Evolutionary conservation across 768 basidiomycete genomes (phyloP).

Genomic region (Tremella fuciformis): DNA sequence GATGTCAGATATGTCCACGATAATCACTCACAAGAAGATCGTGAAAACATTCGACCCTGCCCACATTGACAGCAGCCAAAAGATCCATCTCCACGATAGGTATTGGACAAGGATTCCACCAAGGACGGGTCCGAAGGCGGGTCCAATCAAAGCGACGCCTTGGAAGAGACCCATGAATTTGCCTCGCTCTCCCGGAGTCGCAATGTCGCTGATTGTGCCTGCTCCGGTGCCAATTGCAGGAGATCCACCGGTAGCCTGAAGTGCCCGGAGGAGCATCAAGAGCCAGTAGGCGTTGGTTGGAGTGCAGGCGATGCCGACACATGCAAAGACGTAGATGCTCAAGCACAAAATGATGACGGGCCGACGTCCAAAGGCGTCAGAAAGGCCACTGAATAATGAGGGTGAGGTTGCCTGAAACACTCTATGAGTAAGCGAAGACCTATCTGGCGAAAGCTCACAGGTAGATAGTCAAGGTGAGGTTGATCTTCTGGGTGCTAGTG

Average conservation of each 20-base stretch:
- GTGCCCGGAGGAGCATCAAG: background rate
- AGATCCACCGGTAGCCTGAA: background rate
- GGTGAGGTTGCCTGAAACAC: background rate
- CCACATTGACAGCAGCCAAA: conserved; percentile 21
- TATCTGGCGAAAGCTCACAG: conserved; percentile 51
- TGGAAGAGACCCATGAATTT: background rate
- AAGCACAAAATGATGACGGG: background rate
- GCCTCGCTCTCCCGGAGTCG: background rate
- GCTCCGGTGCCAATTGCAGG: background rate
- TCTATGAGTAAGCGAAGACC: too few species aligned
- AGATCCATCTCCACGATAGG: conserved; percentile 60
- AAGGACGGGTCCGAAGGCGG: conserved; percentile 56
- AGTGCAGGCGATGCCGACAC: background rate
- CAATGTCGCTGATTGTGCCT: background rate
- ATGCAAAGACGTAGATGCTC: background rate
- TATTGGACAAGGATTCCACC: conserved; percentile 57
- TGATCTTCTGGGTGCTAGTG: conserved; percentile 68
- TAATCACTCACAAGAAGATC: too few species aligned
- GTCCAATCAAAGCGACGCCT: background rate
- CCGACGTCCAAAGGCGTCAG: background rate
- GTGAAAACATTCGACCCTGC: too few species aligned
- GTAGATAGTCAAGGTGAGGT: conserved; percentile 75
- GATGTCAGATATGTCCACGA: too few species aligned
- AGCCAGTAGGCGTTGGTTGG: background rate
- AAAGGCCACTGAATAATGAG: background rate